A percentile compares a stretch with the other conserved stretches of the same genome.
Conservation (phyloP, 108 stramenopile genomes). For the Skeletonema marinoi region DNA sequence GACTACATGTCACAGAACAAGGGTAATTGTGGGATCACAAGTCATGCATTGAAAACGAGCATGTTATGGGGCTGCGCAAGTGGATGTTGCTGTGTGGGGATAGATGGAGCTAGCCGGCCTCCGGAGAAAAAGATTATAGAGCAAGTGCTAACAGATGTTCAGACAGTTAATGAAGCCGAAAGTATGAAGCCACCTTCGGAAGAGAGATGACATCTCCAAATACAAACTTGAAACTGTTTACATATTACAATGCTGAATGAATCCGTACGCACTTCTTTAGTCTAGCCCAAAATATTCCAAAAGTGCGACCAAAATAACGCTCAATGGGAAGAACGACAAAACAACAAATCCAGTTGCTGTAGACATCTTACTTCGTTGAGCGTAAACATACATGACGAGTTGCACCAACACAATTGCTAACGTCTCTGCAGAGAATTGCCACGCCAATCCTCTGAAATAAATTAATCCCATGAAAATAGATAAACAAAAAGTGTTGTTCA, state of each 20-base stretch:
- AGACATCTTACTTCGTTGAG: slow-evolving; percentile 25
- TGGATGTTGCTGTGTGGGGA: slow-evolving; percentile 62
- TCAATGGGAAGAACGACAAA: slow-evolving; percentile 81
- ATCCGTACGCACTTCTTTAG: slow-evolving; percentile 22
- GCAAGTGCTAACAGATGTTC: slow-evolving; percentile 22
- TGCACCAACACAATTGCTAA: slow-evolving; percentile 92
- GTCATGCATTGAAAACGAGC: slow-evolving; percentile 25
- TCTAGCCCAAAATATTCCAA: slow-evolving; percentile 85
- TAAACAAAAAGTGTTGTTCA: slow-evolving; percentile 98
- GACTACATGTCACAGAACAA: slow-evolving; percentile 22
- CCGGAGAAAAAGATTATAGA: slow-evolving; percentile 45
- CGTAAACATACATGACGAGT: slow-evolving; percentile 71
- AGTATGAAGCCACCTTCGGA: not conserved
- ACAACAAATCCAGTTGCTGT: slow-evolving; percentile 48
- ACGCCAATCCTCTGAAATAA: slow-evolving; percentile 89
- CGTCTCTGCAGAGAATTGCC: slow-evolving; percentile 97
- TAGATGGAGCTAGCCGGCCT: slow-evolving; percentile 70
- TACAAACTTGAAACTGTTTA: not conserved
- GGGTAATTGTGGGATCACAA: not conserved
- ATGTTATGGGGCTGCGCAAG: slow-evolving; percentile 65
- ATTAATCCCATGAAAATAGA: slow-evolving; percentile 95
- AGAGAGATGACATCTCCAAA: not conserved
- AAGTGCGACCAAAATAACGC: slow-evolving; percentile 78
- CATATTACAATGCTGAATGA: not conserved
- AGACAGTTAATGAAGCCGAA: not conserved